These are phyloP conservation scores for Vigna reflexopilosa DNA, from an alignment of 306 rosid genomes.

Conservation along the genomic window DNA sequence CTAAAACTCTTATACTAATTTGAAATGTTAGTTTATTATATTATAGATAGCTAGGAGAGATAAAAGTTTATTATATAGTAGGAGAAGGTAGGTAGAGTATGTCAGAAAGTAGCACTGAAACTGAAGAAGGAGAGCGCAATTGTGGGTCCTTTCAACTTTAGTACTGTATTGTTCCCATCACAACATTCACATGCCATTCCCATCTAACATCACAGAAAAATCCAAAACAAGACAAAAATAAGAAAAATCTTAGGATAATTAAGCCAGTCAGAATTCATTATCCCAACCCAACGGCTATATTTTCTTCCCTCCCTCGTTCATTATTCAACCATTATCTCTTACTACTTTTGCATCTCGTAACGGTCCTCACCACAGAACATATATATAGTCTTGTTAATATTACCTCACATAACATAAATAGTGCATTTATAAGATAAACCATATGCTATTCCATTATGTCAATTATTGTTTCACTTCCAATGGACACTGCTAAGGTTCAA, in stretches of 20 bases:
- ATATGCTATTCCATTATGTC: neutral
- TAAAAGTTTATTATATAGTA: no score
- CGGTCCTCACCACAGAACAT: neutral
- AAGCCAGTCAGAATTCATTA: neutral
- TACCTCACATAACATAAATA: neutral
- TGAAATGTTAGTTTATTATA: no score
- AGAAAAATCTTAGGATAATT: neutral
- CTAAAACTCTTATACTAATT: no score
- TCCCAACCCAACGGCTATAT: constrained; percentile 53
- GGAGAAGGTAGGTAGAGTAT: neutral
- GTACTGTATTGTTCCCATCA: constrained; percentile 36
- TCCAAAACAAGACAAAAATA: neutral
- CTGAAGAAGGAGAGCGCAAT: constrained; percentile 36
- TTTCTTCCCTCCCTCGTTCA: constrained; percentile 23
- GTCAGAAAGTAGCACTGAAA: constrained; percentile 41
- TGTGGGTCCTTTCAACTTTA: constrained; percentile 8
- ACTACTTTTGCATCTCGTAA: neutral
- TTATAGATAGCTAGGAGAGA: no score
- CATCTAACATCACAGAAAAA: neutral
- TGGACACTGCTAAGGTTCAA: constrained; percentile 76
- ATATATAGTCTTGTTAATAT: constrained; percentile 24
- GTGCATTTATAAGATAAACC: neutral
- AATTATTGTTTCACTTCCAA: constrained; percentile 17
- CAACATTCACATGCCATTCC: constrained; percentile 46
- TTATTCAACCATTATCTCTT: neutral